Evolutionary conservation across 257 asterid genomes (phyloP).

Genomic region (Solanum piurae): DNA sequence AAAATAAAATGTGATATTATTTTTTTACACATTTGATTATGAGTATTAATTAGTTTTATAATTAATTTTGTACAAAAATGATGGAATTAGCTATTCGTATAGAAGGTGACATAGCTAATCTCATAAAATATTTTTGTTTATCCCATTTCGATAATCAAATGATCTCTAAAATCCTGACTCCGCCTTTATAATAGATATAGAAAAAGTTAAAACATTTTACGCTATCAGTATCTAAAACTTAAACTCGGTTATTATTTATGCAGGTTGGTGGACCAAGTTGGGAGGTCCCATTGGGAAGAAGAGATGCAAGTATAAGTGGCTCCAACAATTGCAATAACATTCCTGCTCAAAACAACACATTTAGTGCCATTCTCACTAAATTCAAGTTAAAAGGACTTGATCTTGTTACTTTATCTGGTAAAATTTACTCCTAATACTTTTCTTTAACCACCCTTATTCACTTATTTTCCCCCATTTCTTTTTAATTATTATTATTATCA

Average conservation of each 20-base stretch:
- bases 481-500: too few species aligned
- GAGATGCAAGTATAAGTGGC: constrained; percentile 80
- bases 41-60: too few species aligned
- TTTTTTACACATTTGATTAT: too few species aligned
- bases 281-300: constrained; percentile 85
- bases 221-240: neutral
- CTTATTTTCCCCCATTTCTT: neutral
- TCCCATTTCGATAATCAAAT: neutral
- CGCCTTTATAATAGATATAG: accelerated
- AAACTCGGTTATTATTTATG: neutral
- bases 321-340: constrained; percentile 51
- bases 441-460: neutral
- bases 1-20: too few species aligned
- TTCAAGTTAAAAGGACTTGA: constrained; percentile 60
- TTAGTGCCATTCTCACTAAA: constrained; percentile 72
- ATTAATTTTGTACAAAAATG: too few species aligned
- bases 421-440: neutral
- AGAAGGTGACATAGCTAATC: too few species aligned
- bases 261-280: constrained; percentile 72
- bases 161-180: neutral
- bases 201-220: neutral
- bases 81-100: neutral
- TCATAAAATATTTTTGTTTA: too few species aligned
- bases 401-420: constrained; percentile 71
- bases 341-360: constrained; percentile 92